Evolutionary conservation across 192 early-diverging fungal genomes (phyloP).

Genomic region (Diversispora epigaea): DNA sequence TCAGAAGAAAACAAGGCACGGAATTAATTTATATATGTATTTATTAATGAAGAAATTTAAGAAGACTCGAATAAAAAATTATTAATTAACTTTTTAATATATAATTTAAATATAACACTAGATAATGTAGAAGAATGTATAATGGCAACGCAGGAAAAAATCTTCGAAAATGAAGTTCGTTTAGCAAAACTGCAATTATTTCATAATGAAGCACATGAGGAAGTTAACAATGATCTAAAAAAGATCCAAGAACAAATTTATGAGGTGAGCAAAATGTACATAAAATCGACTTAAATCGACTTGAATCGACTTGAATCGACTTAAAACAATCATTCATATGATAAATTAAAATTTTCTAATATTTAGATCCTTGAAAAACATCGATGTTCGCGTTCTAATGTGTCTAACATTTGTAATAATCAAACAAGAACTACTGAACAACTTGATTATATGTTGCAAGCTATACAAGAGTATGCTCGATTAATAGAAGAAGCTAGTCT

Average conservation of each 20-base stretch:
- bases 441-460: conserved; percentile 31
- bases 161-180: conserved; percentile 10
- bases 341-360: not conserved
- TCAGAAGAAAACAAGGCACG: conserved; percentile 25
- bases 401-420: conserved; percentile 14
- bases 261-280: conserved; percentile 2
- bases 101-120: not conserved
- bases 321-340: not conserved
- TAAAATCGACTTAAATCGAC: too few species aligned
- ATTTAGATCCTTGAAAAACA: conserved; percentile 29
- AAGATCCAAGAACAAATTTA: conserved; percentile 30
- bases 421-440: conserved; percentile 25
- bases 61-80: too few species aligned
- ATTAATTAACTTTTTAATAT: not conserved
- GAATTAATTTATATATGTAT: not conserved
- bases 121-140: conserved; percentile 33
- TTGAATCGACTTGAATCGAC: too few species aligned
- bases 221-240: conserved; percentile 33
- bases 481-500: conserved; percentile 26
- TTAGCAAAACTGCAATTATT: conserved; percentile 16
- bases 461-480: conserved; percentile 34
- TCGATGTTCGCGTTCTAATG: not conserved
- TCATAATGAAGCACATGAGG: conserved; percentile 18
- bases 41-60: not conserved
- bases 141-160: conserved; percentile 22